Evolutionary conservation across 345 rosid genomes (phyloP).

Genomic region (Murraya koenigii): DNA sequence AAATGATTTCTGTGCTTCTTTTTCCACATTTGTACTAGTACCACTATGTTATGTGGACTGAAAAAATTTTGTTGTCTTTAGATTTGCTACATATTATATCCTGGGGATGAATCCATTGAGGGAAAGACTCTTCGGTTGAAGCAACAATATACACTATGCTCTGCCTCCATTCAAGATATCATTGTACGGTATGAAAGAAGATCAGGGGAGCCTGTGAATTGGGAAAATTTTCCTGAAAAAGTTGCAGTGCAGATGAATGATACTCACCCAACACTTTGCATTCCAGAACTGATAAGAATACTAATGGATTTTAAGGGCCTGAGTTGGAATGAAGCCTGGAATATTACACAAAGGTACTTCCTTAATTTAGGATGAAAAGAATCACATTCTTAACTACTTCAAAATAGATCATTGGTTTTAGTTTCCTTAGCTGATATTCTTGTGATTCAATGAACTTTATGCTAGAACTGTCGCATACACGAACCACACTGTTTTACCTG

Average conservation of each 20-base stretch:
- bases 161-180: slow-evolving; percentile 53
- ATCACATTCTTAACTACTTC: not conserved
- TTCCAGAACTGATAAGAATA: slow-evolving; percentile 51
- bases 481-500: slow-evolving; percentile 51
- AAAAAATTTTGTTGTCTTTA: slow-evolving; percentile 15
- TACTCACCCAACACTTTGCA: slow-evolving; percentile 53
- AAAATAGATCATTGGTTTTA: not conserved
- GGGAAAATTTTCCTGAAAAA: slow-evolving; percentile 47
- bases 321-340: slow-evolving; percentile 52
- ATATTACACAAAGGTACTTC: slow-evolving; percentile 41
- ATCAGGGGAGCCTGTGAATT: slow-evolving; percentile 30
- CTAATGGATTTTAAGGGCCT: slow-evolving; percentile 45
- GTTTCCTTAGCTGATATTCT: not conserved
- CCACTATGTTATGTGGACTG: not conserved
- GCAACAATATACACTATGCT: slow-evolving; percentile 55
- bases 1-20: not conserved
- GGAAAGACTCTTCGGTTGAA: slow-evolving; percentile 53
- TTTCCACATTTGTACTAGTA: not conserved
- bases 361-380: not conserved
- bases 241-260: slow-evolving; percentile 59
- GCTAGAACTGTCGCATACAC: slow-evolving; percentile 52
- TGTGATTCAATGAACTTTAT: not conserved
- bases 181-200: slow-evolving; percentile 42
- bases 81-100: slow-evolving; percentile 53
- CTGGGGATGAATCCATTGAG: slow-evolving; percentile 47